Percentiles rank a stretch among this genome's conserved stretches.
Evolutionary conservation across 2,329 filamentous ascomycete genomes (phyloP).

Genomic region (Sarocladium brachiariae): DNA sequence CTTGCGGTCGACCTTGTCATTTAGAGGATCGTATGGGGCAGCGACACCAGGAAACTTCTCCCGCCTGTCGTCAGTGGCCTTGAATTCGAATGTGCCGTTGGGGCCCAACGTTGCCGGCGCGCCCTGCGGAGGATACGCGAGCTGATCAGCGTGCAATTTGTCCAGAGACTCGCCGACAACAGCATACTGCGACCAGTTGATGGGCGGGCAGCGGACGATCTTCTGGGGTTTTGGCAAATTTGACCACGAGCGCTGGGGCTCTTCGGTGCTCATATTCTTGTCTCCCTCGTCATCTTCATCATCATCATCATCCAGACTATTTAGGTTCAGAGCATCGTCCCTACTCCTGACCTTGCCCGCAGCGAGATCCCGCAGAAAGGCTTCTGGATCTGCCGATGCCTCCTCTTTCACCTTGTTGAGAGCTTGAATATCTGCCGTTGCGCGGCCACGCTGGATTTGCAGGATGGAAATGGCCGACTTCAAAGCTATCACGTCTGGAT

Average conservation of each 20-base stretch:
- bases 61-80: constrained; percentile 33
- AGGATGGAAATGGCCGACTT: constrained; percentile 79
- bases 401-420: constrained; percentile 64
- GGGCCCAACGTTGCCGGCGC: constrained; percentile 37
- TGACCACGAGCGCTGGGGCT: constrained; percentile 4
- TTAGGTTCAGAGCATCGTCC: not conserved
- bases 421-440: constrained; percentile 64
- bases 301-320: constrained; percentile 20
- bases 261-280: constrained; percentile 14
- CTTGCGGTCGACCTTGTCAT: constrained; percentile 31
- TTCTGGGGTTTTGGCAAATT: constrained; percentile 55
- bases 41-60: constrained; percentile 45
- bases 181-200: constrained; percentile 94
- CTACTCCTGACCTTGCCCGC: constrained; percentile 47
- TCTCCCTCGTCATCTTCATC: constrained; percentile 24
- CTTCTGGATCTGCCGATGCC: constrained; percentile 63
- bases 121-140: constrained; percentile 53
- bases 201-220: constrained; percentile 75
- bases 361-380: constrained; percentile 62
- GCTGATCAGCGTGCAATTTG: constrained; percentile 76
- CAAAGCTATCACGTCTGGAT: constrained; percentile 82
- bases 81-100: constrained; percentile 45
- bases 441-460: constrained; percentile 77
- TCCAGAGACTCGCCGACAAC: constrained; percentile 75
- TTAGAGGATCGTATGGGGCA: constrained; percentile 47